Conservation (phyloP, 2,329 filamentous ascomycete genomes). For the Hymenoscyphus repandus region DNA sequence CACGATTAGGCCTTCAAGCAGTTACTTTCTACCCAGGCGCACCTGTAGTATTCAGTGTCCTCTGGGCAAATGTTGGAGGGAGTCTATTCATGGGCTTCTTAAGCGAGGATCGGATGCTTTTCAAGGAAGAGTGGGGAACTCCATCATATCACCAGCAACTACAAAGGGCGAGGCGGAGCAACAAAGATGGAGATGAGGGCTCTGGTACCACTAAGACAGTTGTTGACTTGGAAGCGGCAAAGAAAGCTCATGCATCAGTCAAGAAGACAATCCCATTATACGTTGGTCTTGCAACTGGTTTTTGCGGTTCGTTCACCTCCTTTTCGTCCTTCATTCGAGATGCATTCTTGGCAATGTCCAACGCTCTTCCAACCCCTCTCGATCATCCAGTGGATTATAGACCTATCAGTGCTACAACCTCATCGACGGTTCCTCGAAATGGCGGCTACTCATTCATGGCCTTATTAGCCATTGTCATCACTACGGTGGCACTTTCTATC, state of each 20-base stretch:
- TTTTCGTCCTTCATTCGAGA: conserved; percentile 86
- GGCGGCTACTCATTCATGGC: conserved; percentile 82
- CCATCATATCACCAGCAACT: conserved; percentile 35
- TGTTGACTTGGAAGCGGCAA: conserved; percentile 40
- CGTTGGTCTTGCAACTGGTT: conserved; percentile 78
- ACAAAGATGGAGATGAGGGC: conserved; percentile 36
- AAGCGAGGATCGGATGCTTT: conserved; percentile 70
- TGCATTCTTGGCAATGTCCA: conserved; percentile 71
- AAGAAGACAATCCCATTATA: conserved; percentile 90
- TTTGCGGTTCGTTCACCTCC: conserved; percentile 85
- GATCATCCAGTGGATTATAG: conserved; percentile 33
- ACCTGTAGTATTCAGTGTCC: conserved; percentile 65
- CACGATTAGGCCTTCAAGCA: conserved; percentile 72
- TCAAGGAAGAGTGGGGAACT: conserved; percentile 61
- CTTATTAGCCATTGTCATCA: conserved; percentile 66
- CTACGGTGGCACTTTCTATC: conserved; percentile 66
- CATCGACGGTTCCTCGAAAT: conserved; percentile 46
- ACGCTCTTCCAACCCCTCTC: conserved; percentile 56
- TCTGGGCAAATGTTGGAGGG: conserved; percentile 87
- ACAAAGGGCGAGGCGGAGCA: conserved; percentile 32
- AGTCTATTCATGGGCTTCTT: conserved; percentile 83
- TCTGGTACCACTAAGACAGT: conserved; percentile 18
- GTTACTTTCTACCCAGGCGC: conserved; percentile 75
- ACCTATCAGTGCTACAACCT: conserved; percentile 29
- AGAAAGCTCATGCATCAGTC: conserved; percentile 52